Conservation (phyloP, 345 rosid genomes). For the Alliaria petiolata region DNA sequence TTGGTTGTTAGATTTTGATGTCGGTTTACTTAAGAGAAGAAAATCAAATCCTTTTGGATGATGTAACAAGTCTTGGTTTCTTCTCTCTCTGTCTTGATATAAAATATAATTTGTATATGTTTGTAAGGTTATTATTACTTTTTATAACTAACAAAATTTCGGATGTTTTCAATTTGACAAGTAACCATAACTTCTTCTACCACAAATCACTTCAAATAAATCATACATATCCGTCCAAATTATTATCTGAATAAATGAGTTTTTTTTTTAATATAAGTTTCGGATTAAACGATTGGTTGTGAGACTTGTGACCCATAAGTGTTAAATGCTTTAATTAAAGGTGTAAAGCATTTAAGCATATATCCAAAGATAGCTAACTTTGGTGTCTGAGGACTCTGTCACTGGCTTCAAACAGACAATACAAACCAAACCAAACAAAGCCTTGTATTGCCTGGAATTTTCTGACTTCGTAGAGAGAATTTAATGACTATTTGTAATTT, state of each 20-base stretch:
- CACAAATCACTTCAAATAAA: background rate
- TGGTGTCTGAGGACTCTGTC: constrained; percentile 1
- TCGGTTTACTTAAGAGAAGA: no score
- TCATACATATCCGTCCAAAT: background rate
- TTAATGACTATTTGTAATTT: constrained; percentile 6
- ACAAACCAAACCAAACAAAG: constrained; percentile 29
- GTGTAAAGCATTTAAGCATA: constrained; percentile 16
- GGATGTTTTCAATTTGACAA: no score
- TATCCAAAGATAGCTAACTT: constrained; percentile 29
- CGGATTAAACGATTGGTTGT: no score
- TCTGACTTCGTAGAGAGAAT: constrained; percentile 13
- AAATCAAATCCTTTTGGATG: no score
- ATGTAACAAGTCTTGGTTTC: constrained; percentile 4
- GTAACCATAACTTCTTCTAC: background rate
- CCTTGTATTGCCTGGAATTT: constrained; percentile 29
- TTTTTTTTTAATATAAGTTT: background rate
- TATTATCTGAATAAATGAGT: background rate
- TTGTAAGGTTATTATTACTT: background rate
- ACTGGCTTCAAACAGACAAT: constrained; percentile 16
- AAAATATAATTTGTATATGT: background rate
- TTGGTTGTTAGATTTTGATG: constrained; percentile 19
- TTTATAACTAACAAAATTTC: no score
- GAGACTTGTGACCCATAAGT: background rate
- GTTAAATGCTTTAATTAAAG: background rate
- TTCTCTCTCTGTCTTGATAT: background rate